Base-by-base conservation (phyloP, 2,329 filamentous ascomycete species). In the Botrytis squamosa region DNA sequence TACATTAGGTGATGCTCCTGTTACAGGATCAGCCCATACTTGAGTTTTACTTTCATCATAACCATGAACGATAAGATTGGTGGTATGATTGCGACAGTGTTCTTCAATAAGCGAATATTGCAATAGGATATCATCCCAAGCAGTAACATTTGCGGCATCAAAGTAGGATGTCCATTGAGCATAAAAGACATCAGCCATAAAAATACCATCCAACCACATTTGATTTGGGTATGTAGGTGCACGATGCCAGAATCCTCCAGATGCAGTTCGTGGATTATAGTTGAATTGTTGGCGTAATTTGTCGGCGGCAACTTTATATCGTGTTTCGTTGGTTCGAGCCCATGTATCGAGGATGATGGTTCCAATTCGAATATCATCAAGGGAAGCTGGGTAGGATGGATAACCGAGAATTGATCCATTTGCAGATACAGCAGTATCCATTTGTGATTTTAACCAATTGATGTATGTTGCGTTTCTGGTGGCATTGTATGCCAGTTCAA, bases 171-270 rank as follows among this genome's bases (percentile, higher is more conserved):
- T 72, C 70, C 70, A 72, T 38, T 79, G 75, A 25, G 79, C 77
- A 60, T 81, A 81, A 72, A 81, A 81, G 10, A 78, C 76, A 12
- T 75, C 73, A 1, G 84, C 84, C 85, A 87, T 87, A 80, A 83
- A 87, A 36, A 86, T 85, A 1, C 88, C 88, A 62, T 76, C 75
- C 0, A 89, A 82, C 87, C 87, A 88, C 87, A 88, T 88, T 77
- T 89, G 85, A 75, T 87, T 83, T 29, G 82, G 82, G 75, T 87
- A 88, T 3, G 82, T 80, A 6, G 70, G 70, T 36, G 73, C 71
- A 68, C 74, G 71, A 68, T 76, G 75, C 74, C 86, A 89, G 82
- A 89, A 87, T 1, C 87, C 87, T 14, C 87, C 87, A 0, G 82
- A 79, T 0, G 84, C 79, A 0, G 85, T 89, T 22, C 87, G 83